A percentile compares a stretch with the other conserved stretches of the same genome.
Evolutionary conservation across 83 land plant species (phyloP).

Genomic region (Picea mariana): DNA sequence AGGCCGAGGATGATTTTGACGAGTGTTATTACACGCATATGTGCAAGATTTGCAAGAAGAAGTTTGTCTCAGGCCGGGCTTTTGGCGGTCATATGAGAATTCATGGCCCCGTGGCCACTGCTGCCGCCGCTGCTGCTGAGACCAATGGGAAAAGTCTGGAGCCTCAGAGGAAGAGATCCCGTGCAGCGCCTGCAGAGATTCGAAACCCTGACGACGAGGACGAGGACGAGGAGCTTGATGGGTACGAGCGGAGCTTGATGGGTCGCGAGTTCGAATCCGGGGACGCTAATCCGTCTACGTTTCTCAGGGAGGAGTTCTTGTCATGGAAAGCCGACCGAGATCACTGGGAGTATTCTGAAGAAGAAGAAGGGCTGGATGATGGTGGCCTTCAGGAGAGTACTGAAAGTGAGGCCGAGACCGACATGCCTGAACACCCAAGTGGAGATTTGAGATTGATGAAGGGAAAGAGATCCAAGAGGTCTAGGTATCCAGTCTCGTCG

Average conservation of each 20-base stretch:
- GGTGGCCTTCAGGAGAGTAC: neutral
- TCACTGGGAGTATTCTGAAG: conserved; percentile 41
- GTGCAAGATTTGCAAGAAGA: conserved; percentile 70
- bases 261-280: conserved; percentile 3
- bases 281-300: neutral
- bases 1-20: neutral
- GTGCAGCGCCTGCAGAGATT: conserved; percentile 15
- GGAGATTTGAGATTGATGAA: conserved; percentile 6
- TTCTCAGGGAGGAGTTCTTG: conserved; percentile 38
- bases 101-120: conserved; percentile 29
- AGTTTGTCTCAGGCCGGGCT: conserved; percentile 59
- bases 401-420: conserved; percentile 5
- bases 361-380: conserved; percentile 1
- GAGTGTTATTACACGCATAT: conserved; percentile 27
- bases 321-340: conserved; percentile 72
- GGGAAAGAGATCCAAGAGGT: conserved; percentile 13
- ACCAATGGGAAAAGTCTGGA: neutral
- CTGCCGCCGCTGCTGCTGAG: conserved; percentile 1
- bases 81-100: conserved; percentile 75
- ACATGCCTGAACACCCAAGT: neutral
- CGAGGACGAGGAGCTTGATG: conserved; percentile 26
- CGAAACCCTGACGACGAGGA: conserved; percentile 12
- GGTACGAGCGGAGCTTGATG: conserved; percentile 1
- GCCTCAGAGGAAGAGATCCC: neutral
- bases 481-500: neutral